phyloP scores from a whole-genome alignment of 2,329 filamentous ascomycete genomes.

The Lasiodiplodia gonubiensis region DNA sequence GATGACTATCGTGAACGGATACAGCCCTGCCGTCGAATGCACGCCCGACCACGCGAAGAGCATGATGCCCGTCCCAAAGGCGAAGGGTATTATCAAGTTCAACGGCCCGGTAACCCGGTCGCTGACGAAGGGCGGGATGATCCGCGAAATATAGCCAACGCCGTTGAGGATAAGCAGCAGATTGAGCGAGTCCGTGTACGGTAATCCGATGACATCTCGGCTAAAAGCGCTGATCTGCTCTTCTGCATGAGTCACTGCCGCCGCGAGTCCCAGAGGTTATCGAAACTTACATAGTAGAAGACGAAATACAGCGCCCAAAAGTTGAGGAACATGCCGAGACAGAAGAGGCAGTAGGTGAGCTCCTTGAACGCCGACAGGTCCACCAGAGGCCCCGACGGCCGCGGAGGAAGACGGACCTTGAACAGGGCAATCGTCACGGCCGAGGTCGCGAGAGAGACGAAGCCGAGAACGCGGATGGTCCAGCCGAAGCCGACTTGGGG shows the following conservation, averaged over 20 bases:
- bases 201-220: slow-evolving; percentile 42
- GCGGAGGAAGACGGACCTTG: slow-evolving; percentile 50
- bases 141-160: slow-evolving; percentile 62
- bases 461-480: slow-evolving; percentile 67
- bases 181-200: slow-evolving; percentile 58
- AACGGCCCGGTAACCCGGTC: slow-evolving; percentile 48
- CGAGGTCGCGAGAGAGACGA: slow-evolving; percentile 60
- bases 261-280: background rate
- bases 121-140: slow-evolving; percentile 64
- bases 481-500: slow-evolving; percentile 67
- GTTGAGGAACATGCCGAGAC: slow-evolving; percentile 29
- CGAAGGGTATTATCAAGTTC: slow-evolving; percentile 28
- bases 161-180: slow-evolving; percentile 70
- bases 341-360: slow-evolving; percentile 29
- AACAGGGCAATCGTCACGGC: slow-evolving; percentile 46
- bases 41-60: slow-evolving; percentile 42
- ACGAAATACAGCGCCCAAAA: slow-evolving; percentile 31
- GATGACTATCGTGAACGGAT: slow-evolving; percentile 41
- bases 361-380: slow-evolving; percentile 29
- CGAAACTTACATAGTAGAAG: slow-evolving; percentile 30
- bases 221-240: slow-evolving; percentile 26
- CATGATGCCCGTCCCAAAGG: slow-evolving; percentile 23
- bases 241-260: background rate
- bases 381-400: slow-evolving; percentile 47
- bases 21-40: slow-evolving; percentile 36